Evolutionary conservation across 2,329 filamentous ascomycete species (phyloP).

Genomic region (Colletotrichum euphorbiae): DNA sequence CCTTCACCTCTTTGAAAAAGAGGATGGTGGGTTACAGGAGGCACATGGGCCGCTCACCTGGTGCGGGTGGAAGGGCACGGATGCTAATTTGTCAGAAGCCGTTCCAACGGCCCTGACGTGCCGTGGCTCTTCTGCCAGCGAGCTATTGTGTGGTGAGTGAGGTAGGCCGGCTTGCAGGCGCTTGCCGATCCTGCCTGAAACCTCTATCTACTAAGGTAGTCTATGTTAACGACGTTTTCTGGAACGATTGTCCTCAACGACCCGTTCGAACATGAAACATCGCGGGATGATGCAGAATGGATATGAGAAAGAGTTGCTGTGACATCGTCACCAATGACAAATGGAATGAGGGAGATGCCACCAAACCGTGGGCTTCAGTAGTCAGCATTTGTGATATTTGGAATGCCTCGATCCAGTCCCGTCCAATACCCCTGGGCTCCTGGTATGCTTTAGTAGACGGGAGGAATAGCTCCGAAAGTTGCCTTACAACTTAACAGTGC

Average conservation of each 20-base stretch:
- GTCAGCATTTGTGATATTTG: too few species aligned
- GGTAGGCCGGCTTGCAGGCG: neutral
- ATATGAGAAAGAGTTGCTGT: neutral
- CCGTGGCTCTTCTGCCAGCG: neutral
- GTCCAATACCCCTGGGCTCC: too few species aligned
- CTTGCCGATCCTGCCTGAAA: constrained; percentile 17
- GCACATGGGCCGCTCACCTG: neutral
- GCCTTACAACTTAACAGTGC: too few species aligned
- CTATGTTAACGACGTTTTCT: neutral
- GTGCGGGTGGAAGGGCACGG: constrained; percentile 4
- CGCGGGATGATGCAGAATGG: neutral
- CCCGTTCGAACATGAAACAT: neutral
- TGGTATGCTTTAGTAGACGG: too few species aligned
- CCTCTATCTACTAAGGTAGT: neutral
- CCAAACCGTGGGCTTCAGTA: too few species aligned
- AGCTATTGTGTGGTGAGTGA: neutral
- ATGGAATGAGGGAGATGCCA: too few species aligned
- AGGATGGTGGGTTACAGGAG: neutral
- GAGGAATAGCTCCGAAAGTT: too few species aligned
- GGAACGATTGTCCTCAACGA: neutral
- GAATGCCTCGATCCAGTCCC: too few species aligned
- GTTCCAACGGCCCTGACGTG: constrained; percentile 9
- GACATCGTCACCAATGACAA: too few species aligned
- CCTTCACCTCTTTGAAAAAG: neutral
- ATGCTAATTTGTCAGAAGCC: constrained; percentile 12